Evolutionary conservation across 768 basidiomycete species (phyloP).

Genomic region (Chiua virens): DNA sequence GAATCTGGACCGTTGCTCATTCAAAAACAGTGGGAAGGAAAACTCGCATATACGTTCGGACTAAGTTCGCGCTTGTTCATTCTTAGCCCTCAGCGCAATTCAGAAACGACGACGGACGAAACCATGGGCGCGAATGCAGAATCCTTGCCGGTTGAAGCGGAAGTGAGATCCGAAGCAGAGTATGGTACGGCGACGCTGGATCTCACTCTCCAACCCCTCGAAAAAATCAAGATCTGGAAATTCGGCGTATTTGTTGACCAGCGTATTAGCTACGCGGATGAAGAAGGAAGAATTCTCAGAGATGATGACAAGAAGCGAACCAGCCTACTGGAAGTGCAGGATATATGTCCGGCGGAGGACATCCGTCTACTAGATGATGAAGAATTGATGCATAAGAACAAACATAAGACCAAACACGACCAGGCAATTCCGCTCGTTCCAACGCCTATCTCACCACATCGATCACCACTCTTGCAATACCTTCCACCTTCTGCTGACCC

Average conservation of each 20-base stretch:
- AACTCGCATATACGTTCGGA: conserved; percentile 79
- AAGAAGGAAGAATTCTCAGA: neutral
- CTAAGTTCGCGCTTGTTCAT: conserved; percentile 80
- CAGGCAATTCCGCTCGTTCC: conserved; percentile 24
- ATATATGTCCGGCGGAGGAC: conserved; percentile 16
- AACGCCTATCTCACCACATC: conserved; percentile 29
- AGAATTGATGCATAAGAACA: conserved; percentile 11
- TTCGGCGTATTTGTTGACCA: conserved; percentile 75
- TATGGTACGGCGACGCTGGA: conserved; percentile 70
- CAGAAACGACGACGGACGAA: neutral
- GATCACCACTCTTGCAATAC: conserved; percentile 25
- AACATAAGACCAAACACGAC: conserved; percentile 7
- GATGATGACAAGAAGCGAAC: conserved; percentile 11
- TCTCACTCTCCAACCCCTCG: conserved; percentile 80
- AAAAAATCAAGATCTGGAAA: conserved; percentile 82
- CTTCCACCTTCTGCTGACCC: conserved; percentile 17
- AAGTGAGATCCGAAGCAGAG: conserved; percentile 10
- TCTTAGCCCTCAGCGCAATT: conserved; percentile 51
- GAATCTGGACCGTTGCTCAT: conserved; percentile 80
- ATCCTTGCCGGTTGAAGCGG: neutral
- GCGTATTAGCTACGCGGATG: conserved; percentile 11
- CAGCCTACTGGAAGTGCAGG: conserved; percentile 20
- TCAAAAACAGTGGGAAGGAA: conserved; percentile 88
- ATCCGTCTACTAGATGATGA: neutral
- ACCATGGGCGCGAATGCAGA: neutral